phyloP scores from a whole-genome alignment of 2,329 filamentous ascomycete species.

The Calonectria crousiana region DNA sequence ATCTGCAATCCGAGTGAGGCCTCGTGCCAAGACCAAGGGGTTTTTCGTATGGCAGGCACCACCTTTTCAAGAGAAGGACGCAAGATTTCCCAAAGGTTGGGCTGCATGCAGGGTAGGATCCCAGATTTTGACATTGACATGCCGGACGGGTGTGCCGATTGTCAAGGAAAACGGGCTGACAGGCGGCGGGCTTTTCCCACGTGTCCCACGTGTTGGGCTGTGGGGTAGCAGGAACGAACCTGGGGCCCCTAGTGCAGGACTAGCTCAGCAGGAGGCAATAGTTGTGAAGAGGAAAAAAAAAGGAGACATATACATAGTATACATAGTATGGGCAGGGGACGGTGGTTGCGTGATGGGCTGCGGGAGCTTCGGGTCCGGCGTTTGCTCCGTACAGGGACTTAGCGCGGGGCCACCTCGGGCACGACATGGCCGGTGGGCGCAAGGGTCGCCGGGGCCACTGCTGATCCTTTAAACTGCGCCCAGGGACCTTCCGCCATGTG shows the following conservation, averaged over 20 bases:
- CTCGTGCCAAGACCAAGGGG: not conserved
- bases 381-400: not conserved
- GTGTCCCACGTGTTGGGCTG: not conserved
- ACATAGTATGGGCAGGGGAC: not conserved
- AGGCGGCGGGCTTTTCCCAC: not conserved
- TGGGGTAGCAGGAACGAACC: not conserved
- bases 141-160: not conserved
- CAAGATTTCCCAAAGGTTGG: not conserved
- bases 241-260: not conserved
- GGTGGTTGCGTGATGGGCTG: not conserved
- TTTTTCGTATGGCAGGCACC: not conserved
- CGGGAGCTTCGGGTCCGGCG: constrained; percentile 1
- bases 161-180: not conserved
- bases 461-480: constrained; percentile 2
- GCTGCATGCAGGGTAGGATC: not conserved
- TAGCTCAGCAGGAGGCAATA: not conserved
- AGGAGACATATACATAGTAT: not conserved
- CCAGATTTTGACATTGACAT: not conserved
- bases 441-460: not conserved
- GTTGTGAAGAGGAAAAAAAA: not conserved
- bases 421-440: constrained; percentile 3
- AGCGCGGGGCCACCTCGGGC: constrained; percentile 6
- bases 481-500: not conserved
- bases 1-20: not conserved
- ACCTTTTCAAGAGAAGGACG: not conserved